These are phyloP conservation scores for Magnaporthiopsis poae DNA, from an alignment of 2,329 filamentous ascomycete genomes.

Conservation along the genomic window DNA sequence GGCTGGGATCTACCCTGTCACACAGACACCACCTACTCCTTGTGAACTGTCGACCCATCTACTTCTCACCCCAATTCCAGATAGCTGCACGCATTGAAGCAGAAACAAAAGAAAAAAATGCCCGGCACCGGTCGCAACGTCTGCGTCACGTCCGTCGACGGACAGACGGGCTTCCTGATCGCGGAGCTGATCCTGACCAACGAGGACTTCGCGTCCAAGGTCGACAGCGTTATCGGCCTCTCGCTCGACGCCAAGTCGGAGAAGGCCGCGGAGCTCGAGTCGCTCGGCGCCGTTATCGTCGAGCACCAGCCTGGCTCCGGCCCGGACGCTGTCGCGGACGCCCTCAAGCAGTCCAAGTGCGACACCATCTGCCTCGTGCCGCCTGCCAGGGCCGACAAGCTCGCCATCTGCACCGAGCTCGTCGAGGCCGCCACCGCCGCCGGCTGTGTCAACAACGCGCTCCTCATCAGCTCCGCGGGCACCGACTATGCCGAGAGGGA, in stretches of 20 bases:
- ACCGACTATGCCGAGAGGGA: slow-evolving; percentile 39
- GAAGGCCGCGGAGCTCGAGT: slow-evolving; percentile 29
- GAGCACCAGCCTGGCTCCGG: slow-evolving; percentile 29
- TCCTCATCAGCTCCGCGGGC: slow-evolving; percentile 37
- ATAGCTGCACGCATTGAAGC: too few relatives aligned
- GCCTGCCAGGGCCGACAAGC: slow-evolving; percentile 35
- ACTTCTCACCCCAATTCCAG: too few relatives aligned
- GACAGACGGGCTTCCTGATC: slow-evolving; percentile 41
- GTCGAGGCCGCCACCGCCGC: slow-evolving; percentile 35
- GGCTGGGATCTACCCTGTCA: too few relatives aligned
- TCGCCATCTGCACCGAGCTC: slow-evolving; percentile 34
- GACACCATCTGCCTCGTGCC: slow-evolving; percentile 42
- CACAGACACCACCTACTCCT: too few relatives aligned
- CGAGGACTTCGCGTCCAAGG: slow-evolving; percentile 29
- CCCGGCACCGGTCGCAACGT: slow-evolving; percentile 38
- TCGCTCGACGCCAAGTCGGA: slow-evolving; percentile 28
- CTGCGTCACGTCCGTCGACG: slow-evolving; percentile 38
- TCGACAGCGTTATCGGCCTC: slow-evolving; percentile 32
- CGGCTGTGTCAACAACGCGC: slow-evolving; percentile 30
- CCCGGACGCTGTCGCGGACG: slow-evolving; percentile 31
- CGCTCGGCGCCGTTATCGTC: slow-evolving; percentile 32
- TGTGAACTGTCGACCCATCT: too few relatives aligned
- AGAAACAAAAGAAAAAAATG: slow-evolving; percentile 20
- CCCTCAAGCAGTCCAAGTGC: slow-evolving; percentile 31
- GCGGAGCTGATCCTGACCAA: slow-evolving; percentile 37